Conservation (phyloP, 306 rosid genomes). For the Ceratonia siliqua region DNA sequence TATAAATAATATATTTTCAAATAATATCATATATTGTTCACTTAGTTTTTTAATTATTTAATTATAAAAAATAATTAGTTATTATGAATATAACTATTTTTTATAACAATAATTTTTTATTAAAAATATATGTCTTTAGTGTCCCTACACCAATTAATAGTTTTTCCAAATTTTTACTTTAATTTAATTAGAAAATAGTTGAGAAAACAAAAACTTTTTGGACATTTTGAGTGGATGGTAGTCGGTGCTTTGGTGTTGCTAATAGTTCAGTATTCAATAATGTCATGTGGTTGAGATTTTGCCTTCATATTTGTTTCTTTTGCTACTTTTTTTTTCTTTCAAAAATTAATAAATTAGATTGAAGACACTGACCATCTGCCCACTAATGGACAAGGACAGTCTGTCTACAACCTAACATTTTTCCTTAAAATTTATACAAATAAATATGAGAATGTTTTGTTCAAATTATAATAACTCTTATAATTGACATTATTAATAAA, state of each 20-base stretch:
- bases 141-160: too few species aligned
- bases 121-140: too few species aligned
- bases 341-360: slow-evolving; percentile 42
- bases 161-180: too few species aligned
- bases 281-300: slow-evolving; percentile 38
- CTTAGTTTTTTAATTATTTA: too few species aligned
- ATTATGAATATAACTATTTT: too few species aligned
- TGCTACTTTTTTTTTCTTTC: not conserved
- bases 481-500: too few species aligned
- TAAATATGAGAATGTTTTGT: too few species aligned
- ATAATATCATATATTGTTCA: too few species aligned
- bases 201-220: slow-evolving; percentile 20
- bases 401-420: slow-evolving; percentile 33
- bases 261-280: not conserved
- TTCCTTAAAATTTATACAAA: not conserved
- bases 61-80: too few species aligned
- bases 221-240: slow-evolving; percentile 18
- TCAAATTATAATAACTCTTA: too few species aligned
- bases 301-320: slow-evolving; percentile 23
- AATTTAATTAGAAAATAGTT: not conserved
- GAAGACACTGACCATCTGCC: slow-evolving; percentile 49
- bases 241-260: slow-evolving; percentile 29
- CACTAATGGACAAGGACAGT: slow-evolving; percentile 47
- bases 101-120: too few species aligned
- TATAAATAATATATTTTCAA: too few species aligned